Percentiles rank a stretch among this genome's conserved stretches.
Conservation (phyloP, 257 asterid genomes). For the Fraxinus pennsylvanica region DNA sequence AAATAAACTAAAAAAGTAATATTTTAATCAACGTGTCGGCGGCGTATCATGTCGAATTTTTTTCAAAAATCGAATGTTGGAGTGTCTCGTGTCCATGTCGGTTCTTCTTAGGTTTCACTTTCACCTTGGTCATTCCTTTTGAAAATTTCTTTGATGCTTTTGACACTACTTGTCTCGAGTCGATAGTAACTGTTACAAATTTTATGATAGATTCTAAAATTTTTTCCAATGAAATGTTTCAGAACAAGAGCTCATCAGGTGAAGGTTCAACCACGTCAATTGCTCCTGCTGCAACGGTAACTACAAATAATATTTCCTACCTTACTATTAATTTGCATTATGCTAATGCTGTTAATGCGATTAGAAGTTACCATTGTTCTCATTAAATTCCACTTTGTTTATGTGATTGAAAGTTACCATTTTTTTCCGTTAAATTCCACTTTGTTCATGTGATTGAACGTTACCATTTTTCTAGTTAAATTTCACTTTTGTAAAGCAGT, state of each 20-base stretch:
- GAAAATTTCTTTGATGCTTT: neutral
- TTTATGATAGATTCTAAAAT: constrained; percentile 7
- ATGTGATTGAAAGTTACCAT: neutral
- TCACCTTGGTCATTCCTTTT: neutral
- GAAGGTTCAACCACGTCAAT: constrained; percentile 61
- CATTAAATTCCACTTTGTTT: neutral
- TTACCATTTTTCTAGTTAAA: neutral
- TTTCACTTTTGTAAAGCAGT: neutral
- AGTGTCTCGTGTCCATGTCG: too few relatives aligned
- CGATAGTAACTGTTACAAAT: neutral
- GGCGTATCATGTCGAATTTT: too few relatives aligned
- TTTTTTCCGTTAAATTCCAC: neutral
- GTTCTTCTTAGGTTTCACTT: too few relatives aligned
- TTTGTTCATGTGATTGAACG: neutral
- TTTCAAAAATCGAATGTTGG: too few relatives aligned
- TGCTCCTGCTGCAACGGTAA: constrained; percentile 59
- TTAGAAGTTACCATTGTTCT: neutral
- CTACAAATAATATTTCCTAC: neutral
- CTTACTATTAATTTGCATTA: neutral
- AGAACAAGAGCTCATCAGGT: constrained; percentile 57
- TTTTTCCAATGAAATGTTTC: constrained; percentile 18
- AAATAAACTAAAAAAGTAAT: too few relatives aligned
- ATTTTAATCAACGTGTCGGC: too few relatives aligned
- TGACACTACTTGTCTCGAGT: neutral
- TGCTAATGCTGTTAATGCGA: neutral